Evolutionary conservation across 2,329 filamentous ascomycete genomes (phyloP).

Genomic region (Colletotrichum theobromicola): DNA sequence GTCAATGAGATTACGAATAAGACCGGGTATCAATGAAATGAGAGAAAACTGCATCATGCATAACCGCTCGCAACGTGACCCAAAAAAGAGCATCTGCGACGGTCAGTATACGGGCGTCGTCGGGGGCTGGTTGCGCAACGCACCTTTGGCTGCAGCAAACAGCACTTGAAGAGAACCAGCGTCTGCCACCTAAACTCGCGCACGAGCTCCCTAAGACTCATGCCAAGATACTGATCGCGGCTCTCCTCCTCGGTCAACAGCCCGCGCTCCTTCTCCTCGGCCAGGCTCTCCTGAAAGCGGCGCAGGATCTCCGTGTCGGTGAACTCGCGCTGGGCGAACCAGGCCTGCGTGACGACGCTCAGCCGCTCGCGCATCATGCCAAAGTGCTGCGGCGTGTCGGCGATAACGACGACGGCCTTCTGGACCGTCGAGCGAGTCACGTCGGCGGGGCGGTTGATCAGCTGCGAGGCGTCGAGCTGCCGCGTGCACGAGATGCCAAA

Average conservation of each 20-base stretch:
- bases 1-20: slow-evolving; percentile 91
- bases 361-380: slow-evolving; percentile 89
- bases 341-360: slow-evolving; percentile 88
- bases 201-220: slow-evolving; percentile 87
- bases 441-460: slow-evolving; percentile 81
- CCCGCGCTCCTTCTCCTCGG: slow-evolving; percentile 66
- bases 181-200: slow-evolving; percentile 96
- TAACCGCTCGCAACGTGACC: slow-evolving; percentile 90
- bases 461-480: slow-evolving; percentile 80
- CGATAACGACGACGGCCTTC: slow-evolving; percentile 96
- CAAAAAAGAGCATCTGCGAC: slow-evolving; percentile 93
- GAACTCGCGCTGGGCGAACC: slow-evolving; percentile 96
- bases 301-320: slow-evolving; percentile 87
- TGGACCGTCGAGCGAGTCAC: slow-evolving; percentile 98
- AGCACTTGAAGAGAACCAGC: slow-evolving; percentile 90
- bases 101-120: neutral
- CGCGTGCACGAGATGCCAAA: slow-evolving; percentile 97
- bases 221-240: slow-evolving; percentile 85
- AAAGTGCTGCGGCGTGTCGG: slow-evolving; percentile 87
- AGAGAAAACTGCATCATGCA: slow-evolving; percentile 99
- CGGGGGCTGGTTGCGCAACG: neutral
- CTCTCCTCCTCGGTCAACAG: slow-evolving; percentile 70
- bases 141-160: slow-evolving; percentile 93
- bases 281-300: slow-evolving; percentile 89
- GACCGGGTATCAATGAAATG: slow-evolving; percentile 90